Conservation (phyloP, 768 basidiomycete species). For the Hypholoma fasciculare region DNA sequence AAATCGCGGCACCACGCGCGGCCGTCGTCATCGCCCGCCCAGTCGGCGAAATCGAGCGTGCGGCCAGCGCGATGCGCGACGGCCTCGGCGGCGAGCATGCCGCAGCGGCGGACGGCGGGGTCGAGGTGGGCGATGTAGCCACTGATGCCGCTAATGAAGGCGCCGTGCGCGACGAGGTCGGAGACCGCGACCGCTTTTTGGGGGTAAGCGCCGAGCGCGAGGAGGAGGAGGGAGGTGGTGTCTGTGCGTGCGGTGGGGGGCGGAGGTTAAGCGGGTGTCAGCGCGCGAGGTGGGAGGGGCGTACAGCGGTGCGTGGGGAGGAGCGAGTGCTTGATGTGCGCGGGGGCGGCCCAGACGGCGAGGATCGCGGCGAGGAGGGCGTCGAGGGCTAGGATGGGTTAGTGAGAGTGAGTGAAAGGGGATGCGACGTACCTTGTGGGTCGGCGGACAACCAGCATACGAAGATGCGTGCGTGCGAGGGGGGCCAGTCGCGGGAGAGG, state of each 20-base stretch:
- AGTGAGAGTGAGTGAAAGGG: background rate
- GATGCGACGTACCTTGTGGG: slow-evolving; percentile 26
- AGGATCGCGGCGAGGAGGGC: slow-evolving; percentile 49
- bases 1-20: slow-evolving; percentile 65
- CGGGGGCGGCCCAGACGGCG: slow-evolving; percentile 71
- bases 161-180: slow-evolving; percentile 50
- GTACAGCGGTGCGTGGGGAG: slow-evolving; percentile 75
- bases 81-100: slow-evolving; percentile 91
- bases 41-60: slow-evolving; percentile 75
- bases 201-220: slow-evolving; percentile 63
- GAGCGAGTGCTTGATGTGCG: slow-evolving; percentile 80
- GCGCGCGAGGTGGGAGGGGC: slow-evolving; percentile 22
- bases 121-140: slow-evolving; percentile 81
- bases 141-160: slow-evolving; percentile 70
- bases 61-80: slow-evolving; percentile 64
- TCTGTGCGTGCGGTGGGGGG: slow-evolving; percentile 49
- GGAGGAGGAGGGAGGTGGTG: slow-evolving; percentile 68
- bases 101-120: slow-evolving; percentile 74
- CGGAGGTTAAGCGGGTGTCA: background rate
- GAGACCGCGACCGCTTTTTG: slow-evolving; percentile 43
- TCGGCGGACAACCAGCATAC: slow-evolving; percentile 66
- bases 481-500: slow-evolving; percentile 54
- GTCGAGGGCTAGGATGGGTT: slow-evolving; percentile 37
- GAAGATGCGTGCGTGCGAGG: slow-evolving; percentile 60
- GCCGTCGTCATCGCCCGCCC: slow-evolving; percentile 76